Percentiles rank a stretch among this genome's conserved stretches.
Evolutionary conservation across 192 early-diverging fungal species (phyloP).

Genomic region (Podila epigama): DNA sequence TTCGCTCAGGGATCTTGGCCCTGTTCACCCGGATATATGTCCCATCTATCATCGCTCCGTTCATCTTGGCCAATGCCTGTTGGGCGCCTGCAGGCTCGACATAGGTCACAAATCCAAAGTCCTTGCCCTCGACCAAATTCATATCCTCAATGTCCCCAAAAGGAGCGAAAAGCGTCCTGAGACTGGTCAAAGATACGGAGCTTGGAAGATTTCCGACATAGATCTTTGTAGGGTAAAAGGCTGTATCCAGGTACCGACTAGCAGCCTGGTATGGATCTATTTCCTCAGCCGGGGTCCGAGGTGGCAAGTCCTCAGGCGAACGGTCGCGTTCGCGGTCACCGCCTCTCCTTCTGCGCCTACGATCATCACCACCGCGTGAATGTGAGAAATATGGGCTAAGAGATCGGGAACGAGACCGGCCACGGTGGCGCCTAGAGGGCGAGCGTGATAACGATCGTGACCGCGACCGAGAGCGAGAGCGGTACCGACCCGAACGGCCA

Average conservation of each 20-base stretch:
- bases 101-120: constrained; percentile 61
- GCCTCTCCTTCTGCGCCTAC: constrained; percentile 27
- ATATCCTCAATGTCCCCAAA: constrained; percentile 57
- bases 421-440: constrained; percentile 14
- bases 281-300: constrained; percentile 16
- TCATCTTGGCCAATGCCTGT: constrained; percentile 54
- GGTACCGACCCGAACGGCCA: constrained; percentile 15
- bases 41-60: constrained; percentile 51
- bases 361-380: constrained; percentile 9
- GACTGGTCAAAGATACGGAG: constrained; percentile 27
- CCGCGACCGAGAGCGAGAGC: constrained; percentile 19
- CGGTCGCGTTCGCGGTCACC: constrained; percentile 20
- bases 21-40: constrained; percentile 49
- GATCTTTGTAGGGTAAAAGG: constrained; percentile 60
- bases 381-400: constrained; percentile 34
- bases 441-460: constrained; percentile 33
- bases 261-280: constrained; percentile 51
- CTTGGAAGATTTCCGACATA: constrained; percentile 56
- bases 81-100: constrained; percentile 48
- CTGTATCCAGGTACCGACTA: constrained; percentile 58
- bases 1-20: constrained; percentile 61
- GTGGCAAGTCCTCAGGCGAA: constrained; percentile 24
- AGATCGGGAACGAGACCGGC: constrained; percentile 36
- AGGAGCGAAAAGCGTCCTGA: constrained; percentile 45
- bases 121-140: constrained; percentile 59